These are phyloP conservation scores for Penicillium flavigenum DNA, from an alignment of 495 filamentous ascomycete species.

Conservation along the genomic window DNA sequence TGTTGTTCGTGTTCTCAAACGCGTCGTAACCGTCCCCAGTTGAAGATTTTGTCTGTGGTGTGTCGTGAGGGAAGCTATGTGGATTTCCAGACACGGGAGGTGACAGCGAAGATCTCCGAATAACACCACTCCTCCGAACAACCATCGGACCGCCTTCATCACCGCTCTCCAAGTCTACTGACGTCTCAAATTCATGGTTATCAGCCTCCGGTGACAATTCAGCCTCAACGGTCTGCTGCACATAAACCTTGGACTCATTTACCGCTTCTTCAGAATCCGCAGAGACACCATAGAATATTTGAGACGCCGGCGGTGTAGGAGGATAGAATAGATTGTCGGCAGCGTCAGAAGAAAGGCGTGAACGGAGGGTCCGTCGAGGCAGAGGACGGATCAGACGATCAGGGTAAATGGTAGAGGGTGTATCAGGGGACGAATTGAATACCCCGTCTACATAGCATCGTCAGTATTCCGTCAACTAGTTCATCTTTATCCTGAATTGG, in stretches of 20 bases:
- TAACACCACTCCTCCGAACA: slow-evolving; percentile 46
- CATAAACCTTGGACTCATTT: slow-evolving; percentile 47
- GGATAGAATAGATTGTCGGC: slow-evolving; percentile 82
- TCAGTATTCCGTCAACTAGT: slow-evolving; percentile 44
- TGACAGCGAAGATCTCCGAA: slow-evolving; percentile 42
- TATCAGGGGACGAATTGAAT: slow-evolving; percentile 65
- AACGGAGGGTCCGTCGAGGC: slow-evolving; percentile 81
- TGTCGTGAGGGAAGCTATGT: slow-evolving; percentile 5
- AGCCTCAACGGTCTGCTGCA: slow-evolving; percentile 43
- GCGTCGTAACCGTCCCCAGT: slow-evolving; percentile 85
- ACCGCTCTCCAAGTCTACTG: slow-evolving; percentile 45
- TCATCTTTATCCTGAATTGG: slow-evolving; percentile 20
- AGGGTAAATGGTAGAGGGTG: slow-evolving; percentile 72
- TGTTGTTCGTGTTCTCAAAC: slow-evolving; percentile 98
- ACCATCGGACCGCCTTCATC: slow-evolving; percentile 49
- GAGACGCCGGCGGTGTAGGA: slow-evolving; percentile 61
- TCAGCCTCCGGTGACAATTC: slow-evolving; percentile 52
- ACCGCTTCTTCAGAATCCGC: slow-evolving; percentile 41
- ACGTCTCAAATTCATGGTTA: slow-evolving; percentile 40
- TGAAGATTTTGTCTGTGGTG: slow-evolving; percentile 38
- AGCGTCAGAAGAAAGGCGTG: slow-evolving; percentile 78
- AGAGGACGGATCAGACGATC: slow-evolving; percentile 91
- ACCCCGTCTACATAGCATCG: slow-evolving; percentile 47
- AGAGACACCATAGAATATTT: slow-evolving; percentile 76
- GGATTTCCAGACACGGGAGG: slow-evolving; percentile 21